Conservation (phyloP, 2,329 filamentous ascomycete species). For the Sclerotiophoma versabilis region DNA sequence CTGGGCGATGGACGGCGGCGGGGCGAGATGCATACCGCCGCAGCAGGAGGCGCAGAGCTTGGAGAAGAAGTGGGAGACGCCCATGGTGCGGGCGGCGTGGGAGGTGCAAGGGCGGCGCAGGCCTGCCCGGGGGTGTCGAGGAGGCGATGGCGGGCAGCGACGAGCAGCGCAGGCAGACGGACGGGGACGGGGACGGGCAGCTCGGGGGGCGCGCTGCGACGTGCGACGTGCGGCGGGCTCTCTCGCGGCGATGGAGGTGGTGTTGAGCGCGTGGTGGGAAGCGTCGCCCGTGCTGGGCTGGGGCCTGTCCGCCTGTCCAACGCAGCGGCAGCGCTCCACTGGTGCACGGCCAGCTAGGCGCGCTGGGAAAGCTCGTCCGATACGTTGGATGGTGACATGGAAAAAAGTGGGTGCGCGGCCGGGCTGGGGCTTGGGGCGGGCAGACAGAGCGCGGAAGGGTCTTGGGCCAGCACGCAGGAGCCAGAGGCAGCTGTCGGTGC, state of each 20-base stretch:
- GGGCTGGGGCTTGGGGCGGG: conserved; percentile 2
- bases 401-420: conserved; percentile 6
- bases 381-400: conserved; percentile 13
- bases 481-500: too few species aligned
- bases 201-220: conserved; percentile 9
- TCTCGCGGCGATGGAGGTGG: conserved; percentile 14
- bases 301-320: conserved; percentile 1
- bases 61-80: conserved; percentile 46
- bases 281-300: conserved; percentile 10
- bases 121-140: conserved; percentile 13
- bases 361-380: conserved; percentile 18
- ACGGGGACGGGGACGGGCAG: conserved; percentile 13
- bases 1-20: conserved; percentile 1
- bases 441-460: conserved; percentile 1
- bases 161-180: conserved; percentile 17
- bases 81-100: conserved; percentile 41
- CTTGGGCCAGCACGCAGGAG: not conserved
- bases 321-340: conserved; percentile 13
- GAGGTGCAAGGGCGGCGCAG: conserved; percentile 26
- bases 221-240: conserved; percentile 10
- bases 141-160: conserved; percentile 25
- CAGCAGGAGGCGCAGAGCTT: conserved; percentile 49
- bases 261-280: conserved; percentile 8
- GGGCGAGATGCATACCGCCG: conserved; percentile 39
- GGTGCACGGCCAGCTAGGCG: conserved; percentile 3